Conservation (phyloP, 257 asterid species). For the Solanum habrochaites region DNA sequence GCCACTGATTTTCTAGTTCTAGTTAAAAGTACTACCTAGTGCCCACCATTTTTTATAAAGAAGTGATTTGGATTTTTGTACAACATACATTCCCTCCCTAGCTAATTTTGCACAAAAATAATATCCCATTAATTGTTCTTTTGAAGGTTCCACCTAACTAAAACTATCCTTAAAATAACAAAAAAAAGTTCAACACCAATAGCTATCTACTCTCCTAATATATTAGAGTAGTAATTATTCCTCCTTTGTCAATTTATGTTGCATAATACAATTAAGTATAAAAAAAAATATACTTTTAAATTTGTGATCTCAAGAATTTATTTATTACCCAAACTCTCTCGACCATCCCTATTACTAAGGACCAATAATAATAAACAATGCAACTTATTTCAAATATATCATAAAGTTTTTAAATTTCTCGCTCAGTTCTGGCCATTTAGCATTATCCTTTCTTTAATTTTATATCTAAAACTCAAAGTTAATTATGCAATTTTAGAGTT, state of each 20-base stretch:
- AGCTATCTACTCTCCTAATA: neutral
- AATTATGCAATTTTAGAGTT: too few species aligned
- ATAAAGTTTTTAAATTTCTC: too few species aligned
- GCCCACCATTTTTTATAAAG: neutral
- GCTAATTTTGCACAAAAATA: neutral
- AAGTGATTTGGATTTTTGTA: conserved; percentile 1
- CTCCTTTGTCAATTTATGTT: neutral
- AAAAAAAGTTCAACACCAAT: neutral
- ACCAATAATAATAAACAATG: neutral
- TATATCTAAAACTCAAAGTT: too few species aligned
- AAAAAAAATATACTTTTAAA: neutral
- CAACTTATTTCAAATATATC: neutral
- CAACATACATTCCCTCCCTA: conserved; percentile 4
- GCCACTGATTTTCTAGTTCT: neutral
- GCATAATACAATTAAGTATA: neutral
- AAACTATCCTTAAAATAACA: neutral
- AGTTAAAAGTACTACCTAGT: neutral
- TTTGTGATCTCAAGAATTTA: neutral
- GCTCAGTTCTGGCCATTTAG: too few species aligned
- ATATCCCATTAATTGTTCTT: neutral
- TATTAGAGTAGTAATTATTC: neutral
- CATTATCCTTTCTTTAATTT: too few species aligned
- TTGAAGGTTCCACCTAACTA: neutral
- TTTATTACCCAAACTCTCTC: neutral
- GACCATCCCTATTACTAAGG: neutral